Conservation (phyloP, 495 filamentous ascomycete genomes). For the Xylaria curta region DNA sequence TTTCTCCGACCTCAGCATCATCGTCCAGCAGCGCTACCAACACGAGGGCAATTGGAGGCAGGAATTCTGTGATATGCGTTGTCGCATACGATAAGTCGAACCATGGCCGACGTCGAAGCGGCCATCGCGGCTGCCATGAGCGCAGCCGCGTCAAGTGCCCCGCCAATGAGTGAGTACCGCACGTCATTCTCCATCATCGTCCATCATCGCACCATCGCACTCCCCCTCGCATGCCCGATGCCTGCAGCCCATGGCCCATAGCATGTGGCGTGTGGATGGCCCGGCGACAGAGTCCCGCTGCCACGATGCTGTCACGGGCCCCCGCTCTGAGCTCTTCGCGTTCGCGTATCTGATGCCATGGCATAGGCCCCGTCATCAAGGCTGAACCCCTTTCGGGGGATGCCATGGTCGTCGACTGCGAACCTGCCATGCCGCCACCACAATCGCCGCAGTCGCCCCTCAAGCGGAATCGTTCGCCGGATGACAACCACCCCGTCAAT, state of each 20-base stretch:
- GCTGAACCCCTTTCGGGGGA: slow-evolving; percentile 31
- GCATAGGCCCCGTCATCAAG: slow-evolving; percentile 35
- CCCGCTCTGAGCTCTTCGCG: not conserved
- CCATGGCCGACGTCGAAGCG: slow-evolving; percentile 43
- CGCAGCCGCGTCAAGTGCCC: slow-evolving; percentile 30
- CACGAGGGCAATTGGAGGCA: not conserved
- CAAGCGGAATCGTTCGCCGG: slow-evolving; percentile 45
- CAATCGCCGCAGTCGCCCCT: slow-evolving; percentile 33
- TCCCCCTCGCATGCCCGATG: not conserved
- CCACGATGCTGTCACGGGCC: not conserved
- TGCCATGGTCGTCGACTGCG: slow-evolving; percentile 35
- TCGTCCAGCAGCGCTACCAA: slow-evolving; percentile 18
- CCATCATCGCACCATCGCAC: not conserved
- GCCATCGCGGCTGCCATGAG: slow-evolving; percentile 42
- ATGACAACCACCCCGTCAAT: slow-evolving; percentile 24
- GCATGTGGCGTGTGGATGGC: not conserved
- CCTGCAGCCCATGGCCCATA: not conserved
- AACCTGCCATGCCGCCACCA: slow-evolving; percentile 12
- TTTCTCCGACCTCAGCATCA: slow-evolving; percentile 45
- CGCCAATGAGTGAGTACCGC: slow-evolving; percentile 37
- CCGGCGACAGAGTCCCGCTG: not conserved
- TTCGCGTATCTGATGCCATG: slow-evolving; percentile 24
- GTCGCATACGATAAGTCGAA: slow-evolving; percentile 30
- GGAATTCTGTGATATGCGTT: slow-evolving; percentile 16
- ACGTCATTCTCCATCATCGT: not conserved